Conservation (phyloP, 345 rosid genomes). For the Eucalyptus globulus region DNA sequence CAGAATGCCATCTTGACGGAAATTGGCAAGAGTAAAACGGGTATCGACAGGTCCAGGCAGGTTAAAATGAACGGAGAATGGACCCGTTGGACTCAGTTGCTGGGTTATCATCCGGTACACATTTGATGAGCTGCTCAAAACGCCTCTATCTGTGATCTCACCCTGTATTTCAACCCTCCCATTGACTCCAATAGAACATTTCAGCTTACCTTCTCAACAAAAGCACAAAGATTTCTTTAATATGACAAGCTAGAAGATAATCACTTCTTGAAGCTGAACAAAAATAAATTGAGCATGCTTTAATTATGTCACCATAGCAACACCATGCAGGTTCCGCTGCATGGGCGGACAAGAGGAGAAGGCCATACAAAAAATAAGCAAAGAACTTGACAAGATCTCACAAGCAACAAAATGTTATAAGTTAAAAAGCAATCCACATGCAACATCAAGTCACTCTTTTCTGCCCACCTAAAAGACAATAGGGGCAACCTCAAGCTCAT, state of each 20-base stretch:
- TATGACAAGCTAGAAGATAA: not conserved
- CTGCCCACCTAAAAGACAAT: not conserved
- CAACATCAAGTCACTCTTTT: not conserved
- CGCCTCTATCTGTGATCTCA: slow-evolving; percentile 13
- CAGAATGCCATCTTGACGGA: slow-evolving; percentile 47
- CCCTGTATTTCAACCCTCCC: slow-evolving; percentile 59
- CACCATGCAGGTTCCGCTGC: not conserved
- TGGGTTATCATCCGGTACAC: slow-evolving; percentile 31
- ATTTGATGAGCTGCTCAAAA: slow-evolving; percentile 10
- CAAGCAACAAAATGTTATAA: not conserved
- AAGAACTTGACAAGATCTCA: not conserved
- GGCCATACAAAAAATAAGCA: not conserved
- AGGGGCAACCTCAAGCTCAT: not conserved
- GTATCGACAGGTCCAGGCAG: slow-evolving; percentile 82
- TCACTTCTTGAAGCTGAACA: not conserved
- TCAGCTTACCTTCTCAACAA: not conserved
- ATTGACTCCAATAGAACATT: not conserved
- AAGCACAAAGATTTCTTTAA: not conserved
- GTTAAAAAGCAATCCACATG: not conserved
- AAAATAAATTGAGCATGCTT: not conserved
- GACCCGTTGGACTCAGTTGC: slow-evolving; percentile 42
- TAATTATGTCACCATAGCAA: not conserved
- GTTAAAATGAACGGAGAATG: slow-evolving; percentile 45
- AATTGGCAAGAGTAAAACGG: slow-evolving; percentile 25
- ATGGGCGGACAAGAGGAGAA: not conserved